phyloP scores from a whole-genome alignment of 345 rosid genomes.

The Boechera divaricarpa region DNA sequence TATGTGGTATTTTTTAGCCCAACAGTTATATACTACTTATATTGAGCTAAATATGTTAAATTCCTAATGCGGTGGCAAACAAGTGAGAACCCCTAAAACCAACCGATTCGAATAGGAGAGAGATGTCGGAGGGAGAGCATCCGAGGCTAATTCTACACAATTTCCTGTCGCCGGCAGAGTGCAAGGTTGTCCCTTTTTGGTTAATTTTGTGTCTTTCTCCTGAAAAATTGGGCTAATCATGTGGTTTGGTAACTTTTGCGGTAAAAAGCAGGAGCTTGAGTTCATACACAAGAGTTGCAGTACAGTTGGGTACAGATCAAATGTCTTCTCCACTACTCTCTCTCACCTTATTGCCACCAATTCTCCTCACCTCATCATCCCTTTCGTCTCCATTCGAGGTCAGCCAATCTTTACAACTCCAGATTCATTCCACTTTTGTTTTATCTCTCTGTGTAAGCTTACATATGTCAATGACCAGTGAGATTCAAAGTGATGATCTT shows the following conservation, averaged over 20 bases:
- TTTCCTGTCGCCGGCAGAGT: constrained; percentile 59
- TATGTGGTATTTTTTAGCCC: too few relatives aligned
- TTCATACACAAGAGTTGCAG: constrained; percentile 85
- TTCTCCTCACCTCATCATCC: constrained; percentile 70
- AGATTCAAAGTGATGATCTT: not conserved
- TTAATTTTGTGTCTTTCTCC: not conserved
- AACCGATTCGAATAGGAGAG: not conserved
- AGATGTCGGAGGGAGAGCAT: constrained; percentile 42
- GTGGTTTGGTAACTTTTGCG: not conserved
- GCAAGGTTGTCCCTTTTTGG: constrained; percentile 53
- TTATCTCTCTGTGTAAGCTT: not conserved
- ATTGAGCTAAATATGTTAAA: too few relatives aligned
- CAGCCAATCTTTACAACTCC: not conserved
- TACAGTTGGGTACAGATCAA: constrained; percentile 83
- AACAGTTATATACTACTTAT: too few relatives aligned
- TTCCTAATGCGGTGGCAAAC: too few relatives aligned
- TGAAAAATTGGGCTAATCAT: not conserved
- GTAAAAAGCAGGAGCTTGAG: constrained; percentile 63
- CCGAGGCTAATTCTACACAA: constrained; percentile 54
- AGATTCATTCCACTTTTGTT: not conserved
- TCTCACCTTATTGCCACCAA: constrained; percentile 89
- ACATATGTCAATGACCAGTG: not conserved
- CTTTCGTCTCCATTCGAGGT: constrained; percentile 83
- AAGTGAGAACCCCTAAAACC: too few relatives aligned
- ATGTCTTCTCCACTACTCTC: constrained; percentile 91